Base-by-base conservation (phyloP, 2,329 filamentous ascomycete species). In the Calonectria leucothoes region DNA sequence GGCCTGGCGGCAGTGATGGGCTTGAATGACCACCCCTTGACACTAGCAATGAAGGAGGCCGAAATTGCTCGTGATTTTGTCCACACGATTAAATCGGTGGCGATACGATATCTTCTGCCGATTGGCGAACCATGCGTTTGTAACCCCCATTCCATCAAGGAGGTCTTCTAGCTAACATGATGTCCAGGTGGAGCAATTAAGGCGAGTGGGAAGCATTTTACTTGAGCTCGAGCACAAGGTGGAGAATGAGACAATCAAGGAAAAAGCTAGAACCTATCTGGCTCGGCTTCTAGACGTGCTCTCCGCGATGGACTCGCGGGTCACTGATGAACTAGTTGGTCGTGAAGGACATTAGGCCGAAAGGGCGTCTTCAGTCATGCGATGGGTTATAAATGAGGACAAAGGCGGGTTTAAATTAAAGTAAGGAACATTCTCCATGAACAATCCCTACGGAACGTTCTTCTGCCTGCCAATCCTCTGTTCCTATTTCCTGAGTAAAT, bases 101-200 rank as follows among this genome's bases (percentile, higher is more conserved):
- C 69, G 15, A 66, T 71, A 15, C 39, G 48, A 25, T 52, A 67
- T 67, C 49, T 71, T 31, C 52, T 67, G 42, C 52, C 39, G 20
- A 51, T 66, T 27, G 69, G 69, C n/a, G 69, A 71, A 33, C 64
- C 66, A 14, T 67, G 51, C 23, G 69, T 71, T 29, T 63, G 69
- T 71, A n/a, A 8, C 23, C 25, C 25, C 52, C 45, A 29, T 31
- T 49, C 35, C 11, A 17, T 31, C 27, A 27, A 23, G 23, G 15
- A 15, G 7, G 11, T 35, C 57, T 31, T n/a, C n/a, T n/a, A n/a
- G n/a, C 17, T 42, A 25, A 49, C 17, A 23, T 49, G 3, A n/a
- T n/a, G n/a, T 15, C n/a, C 20, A 71, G 69, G 69, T 66, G 12
- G 69, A 71, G 20, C 66, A 67, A 42, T 67, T 71, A n/a, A 59